Base-by-base conservation (phyloP, 1,284 basidiomycete species). In the Volvariella surrecta region DNA sequence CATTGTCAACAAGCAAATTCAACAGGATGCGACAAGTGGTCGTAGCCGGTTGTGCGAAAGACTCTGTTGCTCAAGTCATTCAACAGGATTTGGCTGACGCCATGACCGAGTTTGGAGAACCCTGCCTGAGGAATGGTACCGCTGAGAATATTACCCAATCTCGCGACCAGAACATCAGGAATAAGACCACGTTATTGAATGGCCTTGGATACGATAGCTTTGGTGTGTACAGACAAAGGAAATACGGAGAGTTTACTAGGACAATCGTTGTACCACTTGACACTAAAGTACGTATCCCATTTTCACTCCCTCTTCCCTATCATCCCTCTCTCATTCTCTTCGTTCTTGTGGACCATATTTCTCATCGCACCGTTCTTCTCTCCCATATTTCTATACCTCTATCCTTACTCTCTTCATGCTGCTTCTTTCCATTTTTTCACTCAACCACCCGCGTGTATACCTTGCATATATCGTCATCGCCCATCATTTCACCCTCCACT, bases 11-110 rank as follows among this genome's bases (percentile, higher is more conserved):
- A 45, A 76, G 75, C 51, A 55, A 65, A 32, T 69, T 70, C 62
- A 82, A 73, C 50, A 65, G 73, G 44, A 65, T 74, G 48, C 72
- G 67, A 52, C 77, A 79, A 53, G 60, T 83, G 48, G 66, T 63
- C 44, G 66, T 83, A 39, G 54, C 61, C 17, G 80, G 77, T 20
- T 56, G 58, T 38, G 56, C 57, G 45, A 55, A 57, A 37, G 41
- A 43, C 21, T 39, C 39, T 28, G 60, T 68, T 47, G 60, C 59
- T 17, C 42, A 44, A 6, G 43, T 44, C 37, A 42, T 40, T 32
- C 46, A 19, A 38, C 42, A 40, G 32, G 49, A 15, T 45, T 50
- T 24, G 42, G 52, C 17, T 52, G 53, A 20, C n/a, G 21, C 13
- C 10, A 19, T n/a, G 42, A 52, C 55, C 9, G 52, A 52, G 39